Percentiles rank a stretch among this genome's conserved stretches.
Conservation (phyloP, 805 yeast species). For the Candida tibetensis region DNA sequence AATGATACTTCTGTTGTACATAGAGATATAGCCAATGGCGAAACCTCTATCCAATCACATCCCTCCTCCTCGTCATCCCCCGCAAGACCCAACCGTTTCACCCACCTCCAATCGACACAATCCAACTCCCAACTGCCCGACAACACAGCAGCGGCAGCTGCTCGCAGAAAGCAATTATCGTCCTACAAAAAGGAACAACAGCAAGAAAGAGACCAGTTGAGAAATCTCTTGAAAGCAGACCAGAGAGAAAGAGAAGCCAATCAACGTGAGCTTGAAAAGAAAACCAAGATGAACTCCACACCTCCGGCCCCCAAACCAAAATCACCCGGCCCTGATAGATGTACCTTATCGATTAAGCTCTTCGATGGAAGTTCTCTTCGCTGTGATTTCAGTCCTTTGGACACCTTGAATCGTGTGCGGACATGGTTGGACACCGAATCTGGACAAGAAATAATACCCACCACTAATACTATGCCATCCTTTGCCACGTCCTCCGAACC, state of each 20-base stretch:
- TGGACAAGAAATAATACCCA: slow-evolving; percentile 28
- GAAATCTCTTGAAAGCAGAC: slow-evolving; percentile 52
- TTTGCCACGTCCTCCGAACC: slow-evolving; percentile 52
- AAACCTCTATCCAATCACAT: too few species aligned
- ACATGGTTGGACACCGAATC: slow-evolving; percentile 54
- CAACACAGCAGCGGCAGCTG: neutral
- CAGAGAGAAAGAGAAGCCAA: slow-evolving; percentile 40
- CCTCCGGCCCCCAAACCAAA: slow-evolving; percentile 13
- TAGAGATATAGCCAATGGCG: too few species aligned
- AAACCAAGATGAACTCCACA: slow-evolving; percentile 12
- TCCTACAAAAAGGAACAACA: slow-evolving; percentile 29
- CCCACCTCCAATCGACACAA: too few species aligned
- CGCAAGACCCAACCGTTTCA: neutral
- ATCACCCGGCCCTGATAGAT: slow-evolving; percentile 10
- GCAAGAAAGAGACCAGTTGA: slow-evolving; percentile 56
- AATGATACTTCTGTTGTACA: too few species aligned
- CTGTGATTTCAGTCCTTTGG: slow-evolving; percentile 44
- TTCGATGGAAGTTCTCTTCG: slow-evolving; percentile 63
- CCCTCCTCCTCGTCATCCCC: neutral
- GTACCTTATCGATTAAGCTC: slow-evolving; percentile 58
- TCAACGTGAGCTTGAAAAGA: slow-evolving; percentile 7
- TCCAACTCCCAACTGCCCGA: neutral
- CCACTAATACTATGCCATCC: slow-evolving; percentile 46
- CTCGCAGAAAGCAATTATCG: neutral
- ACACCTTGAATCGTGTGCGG: slow-evolving; percentile 57